phyloP scores from a whole-genome alignment of 139 green algal species.

The Gonium pectorale region DNA sequence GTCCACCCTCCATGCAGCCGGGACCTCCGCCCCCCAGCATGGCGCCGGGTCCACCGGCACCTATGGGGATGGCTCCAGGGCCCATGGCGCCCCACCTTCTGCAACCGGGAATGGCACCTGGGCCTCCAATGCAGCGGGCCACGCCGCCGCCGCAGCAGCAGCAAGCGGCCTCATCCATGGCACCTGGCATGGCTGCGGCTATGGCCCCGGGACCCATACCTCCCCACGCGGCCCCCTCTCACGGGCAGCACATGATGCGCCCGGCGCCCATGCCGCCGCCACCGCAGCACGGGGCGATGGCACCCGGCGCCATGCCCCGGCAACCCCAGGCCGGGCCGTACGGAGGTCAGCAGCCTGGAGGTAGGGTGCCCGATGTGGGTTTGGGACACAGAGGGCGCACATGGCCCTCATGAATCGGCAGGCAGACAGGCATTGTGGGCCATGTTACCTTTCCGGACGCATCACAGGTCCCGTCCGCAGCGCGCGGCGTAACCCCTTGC shows the following conservation, averaged over 20 bases:
- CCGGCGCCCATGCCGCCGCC: conserved; percentile 2
- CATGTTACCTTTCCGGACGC: neutral
- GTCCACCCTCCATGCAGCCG: neutral
- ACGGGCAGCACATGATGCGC: conserved; percentile 16
- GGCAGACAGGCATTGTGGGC: no score
- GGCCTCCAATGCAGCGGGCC: neutral
- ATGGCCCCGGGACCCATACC: no score
- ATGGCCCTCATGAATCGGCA: neutral
- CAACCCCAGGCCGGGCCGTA: neutral
- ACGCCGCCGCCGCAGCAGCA: neutral
- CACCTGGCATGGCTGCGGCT: neutral
- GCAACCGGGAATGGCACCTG: neutral
- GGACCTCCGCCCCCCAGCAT: neutral
- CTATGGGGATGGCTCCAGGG: conserved; percentile 9
- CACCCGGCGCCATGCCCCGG: no score
- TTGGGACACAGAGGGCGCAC: neutral
- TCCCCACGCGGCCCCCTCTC: neutral
- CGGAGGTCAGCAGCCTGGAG: neutral
- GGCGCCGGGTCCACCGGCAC: neutral
- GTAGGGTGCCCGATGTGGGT: neutral
- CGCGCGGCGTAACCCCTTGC: neutral
- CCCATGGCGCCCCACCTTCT: neutral
- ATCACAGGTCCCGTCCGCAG: neutral
- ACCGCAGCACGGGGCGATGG: neutral
- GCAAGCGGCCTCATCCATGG: neutral